These are phyloP conservation scores for Clavulina sp. DNA, from an alignment of 768 basidiomycete genomes.

Conservation along the genomic window DNA sequence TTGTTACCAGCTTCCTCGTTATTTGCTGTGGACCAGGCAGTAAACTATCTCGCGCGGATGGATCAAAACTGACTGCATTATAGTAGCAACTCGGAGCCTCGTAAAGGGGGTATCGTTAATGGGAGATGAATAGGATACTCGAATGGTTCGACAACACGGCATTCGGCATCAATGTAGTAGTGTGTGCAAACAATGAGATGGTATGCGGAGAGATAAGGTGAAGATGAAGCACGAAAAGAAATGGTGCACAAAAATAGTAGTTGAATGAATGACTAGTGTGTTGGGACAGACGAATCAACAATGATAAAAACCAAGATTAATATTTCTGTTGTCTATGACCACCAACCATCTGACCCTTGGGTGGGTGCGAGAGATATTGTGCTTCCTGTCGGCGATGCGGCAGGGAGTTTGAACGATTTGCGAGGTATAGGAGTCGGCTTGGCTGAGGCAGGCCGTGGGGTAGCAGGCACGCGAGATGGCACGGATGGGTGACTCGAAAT, in stretches of 20 bases:
- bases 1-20: too few relatives aligned
- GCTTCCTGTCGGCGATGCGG: conserved; percentile 61
- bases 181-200: background rate
- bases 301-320: background rate
- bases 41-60: too few relatives aligned
- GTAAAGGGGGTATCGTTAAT: too few relatives aligned
- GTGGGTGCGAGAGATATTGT: conserved; percentile 56
- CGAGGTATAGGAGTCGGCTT: conserved; percentile 5
- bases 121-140: too few relatives aligned
- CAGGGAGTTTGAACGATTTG: conserved; percentile 13
- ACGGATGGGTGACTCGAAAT: conserved; percentile 22
- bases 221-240: background rate
- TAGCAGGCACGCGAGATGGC: conserved; percentile 12
- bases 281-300: background rate
- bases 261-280: background rate
- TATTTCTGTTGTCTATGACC: conserved; percentile 25
- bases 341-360: conserved; percentile 64
- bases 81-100: too few relatives aligned
- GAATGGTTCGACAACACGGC: too few relatives aligned
- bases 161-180: too few relatives aligned
- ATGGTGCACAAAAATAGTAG: background rate
- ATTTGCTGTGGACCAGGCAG: too few relatives aligned
- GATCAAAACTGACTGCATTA: too few relatives aligned
- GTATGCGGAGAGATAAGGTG: background rate
- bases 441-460: conserved; percentile 13